Evolutionary conservation across 2,329 filamentous ascomycete species (phyloP).

Genomic region (Penicillium janthinellum): DNA sequence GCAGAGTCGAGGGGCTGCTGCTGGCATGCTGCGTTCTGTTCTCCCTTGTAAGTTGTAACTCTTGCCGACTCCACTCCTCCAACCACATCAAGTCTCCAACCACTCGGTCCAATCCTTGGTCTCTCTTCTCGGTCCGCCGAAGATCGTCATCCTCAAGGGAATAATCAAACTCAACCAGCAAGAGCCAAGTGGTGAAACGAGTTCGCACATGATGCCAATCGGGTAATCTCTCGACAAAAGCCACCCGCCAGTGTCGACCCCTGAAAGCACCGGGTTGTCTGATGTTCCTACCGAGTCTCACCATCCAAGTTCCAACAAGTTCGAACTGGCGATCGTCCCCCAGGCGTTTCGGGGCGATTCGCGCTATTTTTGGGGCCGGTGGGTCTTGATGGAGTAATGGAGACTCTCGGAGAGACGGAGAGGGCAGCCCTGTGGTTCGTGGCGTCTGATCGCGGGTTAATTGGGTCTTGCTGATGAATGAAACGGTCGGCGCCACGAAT

Average conservation of each 20-base stretch:
- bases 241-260: neutral
- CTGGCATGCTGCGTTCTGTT: too few species aligned
- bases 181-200: neutral
- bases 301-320: neutral
- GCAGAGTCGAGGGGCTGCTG: neutral
- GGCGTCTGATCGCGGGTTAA: neutral
- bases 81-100: neutral
- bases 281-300: slow-evolving; percentile 2
- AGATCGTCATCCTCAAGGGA: neutral
- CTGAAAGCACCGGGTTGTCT: neutral
- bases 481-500: neutral
- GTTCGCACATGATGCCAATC: neutral
- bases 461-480: neutral
- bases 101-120: neutral
- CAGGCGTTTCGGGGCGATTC: neutral
- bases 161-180: neutral
- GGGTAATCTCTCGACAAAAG: neutral
- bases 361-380: slow-evolving; percentile 15
- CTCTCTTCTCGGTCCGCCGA: neutral
- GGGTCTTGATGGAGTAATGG: neutral
- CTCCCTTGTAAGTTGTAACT: neutral
- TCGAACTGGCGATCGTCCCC: slow-evolving; percentile 1
- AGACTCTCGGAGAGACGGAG: neutral
- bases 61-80: neutral
- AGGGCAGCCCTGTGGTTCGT: slow-evolving; percentile 1